phyloP scores from a whole-genome alignment of 2,329 filamentous ascomycete genomes.

The Phaeosphaeriaceae sp. region DNA sequence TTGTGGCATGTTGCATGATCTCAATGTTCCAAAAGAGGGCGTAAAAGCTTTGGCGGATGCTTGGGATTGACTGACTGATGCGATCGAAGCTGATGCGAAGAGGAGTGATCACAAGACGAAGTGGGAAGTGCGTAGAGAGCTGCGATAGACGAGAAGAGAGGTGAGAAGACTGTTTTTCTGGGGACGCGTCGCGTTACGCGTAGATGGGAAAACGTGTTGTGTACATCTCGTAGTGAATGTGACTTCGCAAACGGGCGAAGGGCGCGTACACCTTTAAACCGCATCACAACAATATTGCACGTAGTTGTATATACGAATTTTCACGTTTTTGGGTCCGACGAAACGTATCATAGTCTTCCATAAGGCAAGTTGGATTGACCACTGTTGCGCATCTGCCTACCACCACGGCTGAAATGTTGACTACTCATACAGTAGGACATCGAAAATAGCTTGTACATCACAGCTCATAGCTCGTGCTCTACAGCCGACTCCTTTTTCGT shows the following conservation, averaged over 20 bases:
- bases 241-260: background rate
- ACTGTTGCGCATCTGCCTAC: no score
- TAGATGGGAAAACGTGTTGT: background rate
- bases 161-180: background rate
- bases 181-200: background rate
- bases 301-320: background rate
- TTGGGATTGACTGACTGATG: background rate
- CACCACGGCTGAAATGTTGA: no score
- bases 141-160: background rate
- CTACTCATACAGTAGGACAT: no score
- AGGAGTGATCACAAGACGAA: background rate
- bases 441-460: no score
- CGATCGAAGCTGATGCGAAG: background rate
- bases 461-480: no score
- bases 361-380: no score
- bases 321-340: background rate
- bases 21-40: background rate
- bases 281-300: background rate
- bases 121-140: background rate
- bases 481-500: no score
- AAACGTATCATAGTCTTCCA: no score
- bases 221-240: background rate
- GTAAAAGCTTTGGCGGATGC: background rate
- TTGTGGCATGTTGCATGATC: background rate
- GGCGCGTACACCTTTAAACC: background rate